phyloP scores from a whole-genome alignment of 441 rosid genomes.

The Euphorbia schlechtendalii region DNA sequence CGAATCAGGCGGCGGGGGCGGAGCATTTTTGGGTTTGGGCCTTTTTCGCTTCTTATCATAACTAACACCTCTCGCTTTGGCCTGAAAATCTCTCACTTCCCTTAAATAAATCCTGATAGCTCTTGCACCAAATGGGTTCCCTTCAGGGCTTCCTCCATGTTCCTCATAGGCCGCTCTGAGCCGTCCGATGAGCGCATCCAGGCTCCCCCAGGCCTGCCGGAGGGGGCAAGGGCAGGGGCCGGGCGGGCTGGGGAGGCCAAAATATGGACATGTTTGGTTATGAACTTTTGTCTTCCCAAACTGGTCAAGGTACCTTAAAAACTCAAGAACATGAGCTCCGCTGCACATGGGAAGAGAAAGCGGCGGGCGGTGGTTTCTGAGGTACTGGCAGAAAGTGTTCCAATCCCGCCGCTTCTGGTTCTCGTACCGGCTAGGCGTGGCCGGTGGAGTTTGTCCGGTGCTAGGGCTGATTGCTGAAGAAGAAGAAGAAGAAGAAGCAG shows the following conservation, averaged over 20 bases:
- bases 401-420: constrained; percentile 89
- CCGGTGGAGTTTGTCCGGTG: background rate
- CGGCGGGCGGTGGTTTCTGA: constrained; percentile 70
- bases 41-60: constrained; percentile 81
- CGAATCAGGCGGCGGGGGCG: constrained; percentile 23
- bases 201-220: constrained; percentile 89
- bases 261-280: constrained; percentile 62
- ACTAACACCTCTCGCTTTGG: constrained; percentile 76
- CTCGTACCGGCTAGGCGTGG: constrained; percentile 57
- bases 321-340: constrained; percentile 75
- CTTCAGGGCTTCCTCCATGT: constrained; percentile 69
- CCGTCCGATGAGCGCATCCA: constrained; percentile 46
- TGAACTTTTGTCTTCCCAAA: constrained; percentile 89
- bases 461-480: constrained; percentile 15
- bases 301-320: constrained; percentile 73
- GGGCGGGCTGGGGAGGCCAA: constrained; percentile 75
- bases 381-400: constrained; percentile 88
- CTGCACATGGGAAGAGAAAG: constrained; percentile 60
- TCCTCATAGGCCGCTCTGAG: constrained; percentile 64
- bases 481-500: constrained; percentile 36
- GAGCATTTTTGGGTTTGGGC: constrained; percentile 38
- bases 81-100: constrained; percentile 81
- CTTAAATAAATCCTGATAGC: constrained; percentile 65
- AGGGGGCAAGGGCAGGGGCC: constrained; percentile 86
- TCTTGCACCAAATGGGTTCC: constrained; percentile 74